Conservation (phyloP, 352 stramenopile genomes). For the Globisporangium uncinulatum region DNA sequence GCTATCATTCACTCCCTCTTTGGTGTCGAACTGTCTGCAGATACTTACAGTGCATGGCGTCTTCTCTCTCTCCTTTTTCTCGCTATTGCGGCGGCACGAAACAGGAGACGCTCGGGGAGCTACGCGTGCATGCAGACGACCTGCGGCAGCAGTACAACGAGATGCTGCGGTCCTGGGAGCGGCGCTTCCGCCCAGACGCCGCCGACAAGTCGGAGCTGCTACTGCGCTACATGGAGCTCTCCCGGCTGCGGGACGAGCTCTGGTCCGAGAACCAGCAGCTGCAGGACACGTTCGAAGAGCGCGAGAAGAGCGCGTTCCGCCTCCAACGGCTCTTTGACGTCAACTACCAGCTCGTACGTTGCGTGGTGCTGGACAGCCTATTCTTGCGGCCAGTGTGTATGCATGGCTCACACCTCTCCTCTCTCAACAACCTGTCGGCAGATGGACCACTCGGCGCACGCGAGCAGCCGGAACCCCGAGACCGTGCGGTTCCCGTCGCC, state of each 20-base stretch:
- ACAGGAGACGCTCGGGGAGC: slow-evolving; percentile 39
- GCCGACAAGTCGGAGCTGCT: slow-evolving; percentile 28
- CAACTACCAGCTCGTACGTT: slow-evolving; percentile 42
- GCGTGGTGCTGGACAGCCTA: no score
- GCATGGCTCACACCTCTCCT: not conserved
- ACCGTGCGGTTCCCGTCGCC: slow-evolving; percentile 25
- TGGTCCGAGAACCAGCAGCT: slow-evolving; percentile 52
- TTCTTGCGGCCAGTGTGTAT: not conserved
- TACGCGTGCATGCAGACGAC: slow-evolving; percentile 36
- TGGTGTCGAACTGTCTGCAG: not conserved
- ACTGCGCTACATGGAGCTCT: slow-evolving; percentile 41
- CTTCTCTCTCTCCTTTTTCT: no score
- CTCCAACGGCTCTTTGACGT: slow-evolving; percentile 51
- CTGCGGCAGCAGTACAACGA: slow-evolving; percentile 42
- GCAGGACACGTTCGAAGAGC: slow-evolving; percentile 44
- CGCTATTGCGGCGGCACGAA: not conserved
- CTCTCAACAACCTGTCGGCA: not conserved
- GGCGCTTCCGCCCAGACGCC: slow-evolving; percentile 15
- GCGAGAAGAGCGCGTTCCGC: slow-evolving; percentile 45
- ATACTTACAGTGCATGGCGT: no score
- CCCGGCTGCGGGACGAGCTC: slow-evolving; percentile 36
- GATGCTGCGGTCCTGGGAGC: slow-evolving; percentile 36
- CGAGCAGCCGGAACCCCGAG: slow-evolving; percentile 19
- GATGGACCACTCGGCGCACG: slow-evolving; percentile 48
- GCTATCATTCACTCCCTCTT: not conserved